Percentiles rank a stretch among this genome's conserved stretches.
Evolutionary conservation across 495 filamentous ascomycete species (phyloP).

Genomic region (Trypethelium eluteriae): DNA sequence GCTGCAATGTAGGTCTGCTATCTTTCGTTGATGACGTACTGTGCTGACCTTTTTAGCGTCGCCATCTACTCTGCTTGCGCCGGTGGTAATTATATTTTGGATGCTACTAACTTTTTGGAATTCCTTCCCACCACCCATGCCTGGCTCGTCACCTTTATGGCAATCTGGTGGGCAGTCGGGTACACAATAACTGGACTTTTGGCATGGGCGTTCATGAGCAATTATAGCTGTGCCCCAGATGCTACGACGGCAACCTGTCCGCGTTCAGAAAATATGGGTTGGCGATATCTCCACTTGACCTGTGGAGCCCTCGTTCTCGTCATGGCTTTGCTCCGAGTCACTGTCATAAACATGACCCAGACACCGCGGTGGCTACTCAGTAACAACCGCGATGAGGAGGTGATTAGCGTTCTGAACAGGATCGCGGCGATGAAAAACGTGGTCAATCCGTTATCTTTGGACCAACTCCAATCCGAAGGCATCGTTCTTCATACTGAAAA

Average conservation of each 20-base stretch:
- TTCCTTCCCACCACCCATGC: constrained; percentile 42
- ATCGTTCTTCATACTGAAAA: constrained; percentile 33
- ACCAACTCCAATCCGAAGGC: constrained; percentile 43
- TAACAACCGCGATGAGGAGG: constrained; percentile 54
- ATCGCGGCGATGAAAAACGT: constrained; percentile 58
- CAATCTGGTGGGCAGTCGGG: constrained; percentile 44
- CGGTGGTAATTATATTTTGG: constrained; percentile 65
- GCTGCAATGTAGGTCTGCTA: constrained; percentile 38
- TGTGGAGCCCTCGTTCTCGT: constrained; percentile 60
- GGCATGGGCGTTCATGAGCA: constrained; percentile 37
- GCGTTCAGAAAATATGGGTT: constrained; percentile 50
- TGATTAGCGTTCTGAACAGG: constrained; percentile 51
- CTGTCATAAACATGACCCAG: constrained; percentile 57
- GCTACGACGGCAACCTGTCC: constrained; percentile 22
- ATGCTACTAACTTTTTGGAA: constrained; percentile 55
- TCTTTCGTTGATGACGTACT: constrained; percentile 29
- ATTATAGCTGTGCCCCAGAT: constrained; percentile 30
- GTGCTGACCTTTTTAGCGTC: constrained; percentile 23
- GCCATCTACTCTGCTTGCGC: constrained; percentile 40
- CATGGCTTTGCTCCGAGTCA: constrained; percentile 58
- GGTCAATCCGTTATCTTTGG: constrained; percentile 54
- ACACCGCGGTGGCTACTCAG: constrained; percentile 66
- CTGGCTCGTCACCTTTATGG: constrained; percentile 45
- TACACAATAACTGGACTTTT: constrained; percentile 35
- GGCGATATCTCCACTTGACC: constrained; percentile 38